Evolutionary conservation across 441 rosid genomes (phyloP), one percentile per base, ranked within the genome.

Genomic region (Pelargonium exstipulatum): DNA sequence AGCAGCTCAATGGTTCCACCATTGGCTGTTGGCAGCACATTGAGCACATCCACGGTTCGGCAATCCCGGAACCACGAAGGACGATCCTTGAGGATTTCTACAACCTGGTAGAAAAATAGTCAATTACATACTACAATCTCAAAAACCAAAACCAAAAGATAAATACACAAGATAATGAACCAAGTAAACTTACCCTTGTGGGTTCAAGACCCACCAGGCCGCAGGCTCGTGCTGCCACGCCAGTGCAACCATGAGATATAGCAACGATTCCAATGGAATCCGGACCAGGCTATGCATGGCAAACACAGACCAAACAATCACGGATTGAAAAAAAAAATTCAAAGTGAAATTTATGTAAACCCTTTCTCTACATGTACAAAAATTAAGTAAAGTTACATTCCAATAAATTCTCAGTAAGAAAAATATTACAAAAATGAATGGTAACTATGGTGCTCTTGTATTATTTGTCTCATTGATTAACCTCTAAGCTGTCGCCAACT

Each of bases 201-300:
- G 98, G 99, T 78, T 95, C 99, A 81, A 95, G 85, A 83, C 98
- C 88, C 71, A 90, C 97, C 76, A 95, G 98, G 87, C 99, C 94
- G 42, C 99, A 92, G 48, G 90, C 90, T 74, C 93, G 93, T 55
- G 93, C 89, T 75, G 93, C 90, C 66, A 86, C 89, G 35, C 99
- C 99, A 84, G 90, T 86, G 77, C 99, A 88, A 82, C 96, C 86
- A 82, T 89, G 98, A 64, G 98, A 92, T 79, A 88, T 85, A 82
- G 93, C 90, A 81, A 88, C 85, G 88, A 88, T 88, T 88, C 93
- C 93, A 74, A 86, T 85, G 86, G 93, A 88, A 86, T 88, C 93
- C 90, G 90, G 93, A 88, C 93, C 93, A 88, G 91, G 93, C 93
- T 86, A 78, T 32, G 7, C 6, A 95, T 90, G 74, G 99, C 96